phyloP scores from a whole-genome alignment of 1,284 basidiomycete species.

The Rhodotorula mucilaginosa region DNA sequence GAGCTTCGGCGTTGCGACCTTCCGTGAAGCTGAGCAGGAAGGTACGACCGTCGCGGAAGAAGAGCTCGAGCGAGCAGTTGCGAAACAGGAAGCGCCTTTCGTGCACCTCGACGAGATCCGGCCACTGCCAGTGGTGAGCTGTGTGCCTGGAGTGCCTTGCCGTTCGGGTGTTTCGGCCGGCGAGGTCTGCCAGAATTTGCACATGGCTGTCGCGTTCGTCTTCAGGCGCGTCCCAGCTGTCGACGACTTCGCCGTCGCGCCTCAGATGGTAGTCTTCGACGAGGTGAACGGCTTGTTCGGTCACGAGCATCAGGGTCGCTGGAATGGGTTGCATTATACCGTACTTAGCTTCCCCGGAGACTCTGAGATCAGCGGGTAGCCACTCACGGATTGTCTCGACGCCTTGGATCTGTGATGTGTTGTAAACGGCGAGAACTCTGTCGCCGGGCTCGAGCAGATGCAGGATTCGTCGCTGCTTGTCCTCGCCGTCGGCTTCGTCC shows the following conservation, averaged over 20 bases:
- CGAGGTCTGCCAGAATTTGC: constrained; percentile 68
- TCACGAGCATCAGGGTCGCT: constrained; percentile 85
- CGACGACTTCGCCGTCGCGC: constrained; percentile 81
- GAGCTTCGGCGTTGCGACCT: constrained; percentile 39
- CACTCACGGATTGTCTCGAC: constrained; percentile 75
- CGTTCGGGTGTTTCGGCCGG: constrained; percentile 68
- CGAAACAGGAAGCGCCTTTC: constrained; percentile 83
- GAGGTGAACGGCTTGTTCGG: constrained; percentile 80
- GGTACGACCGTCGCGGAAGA: constrained; percentile 48
- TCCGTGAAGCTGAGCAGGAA: constrained; percentile 46
- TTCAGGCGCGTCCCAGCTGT: constrained; percentile 78
- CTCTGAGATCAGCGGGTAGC: constrained; percentile 40
- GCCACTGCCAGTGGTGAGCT: constrained; percentile 64
- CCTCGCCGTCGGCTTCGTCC: constrained; percentile 55
- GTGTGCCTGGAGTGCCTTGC: constrained; percentile 44
- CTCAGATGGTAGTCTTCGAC: constrained; percentile 89
- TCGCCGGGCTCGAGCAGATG: constrained; percentile 75
- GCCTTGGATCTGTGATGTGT: constrained; percentile 78
- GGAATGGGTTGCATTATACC: constrained; percentile 19
- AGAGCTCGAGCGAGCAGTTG: constrained; percentile 64
- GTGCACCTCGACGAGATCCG: constrained; percentile 71
- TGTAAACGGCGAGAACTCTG: constrained; percentile 82
- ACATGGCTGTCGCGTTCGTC: constrained; percentile 48
- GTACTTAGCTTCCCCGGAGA: neutral
- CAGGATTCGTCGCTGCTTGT: constrained; percentile 61